Conservation (phyloP, 192 early-diverging fungal genomes). For the Linnemannia zychae region DNA sequence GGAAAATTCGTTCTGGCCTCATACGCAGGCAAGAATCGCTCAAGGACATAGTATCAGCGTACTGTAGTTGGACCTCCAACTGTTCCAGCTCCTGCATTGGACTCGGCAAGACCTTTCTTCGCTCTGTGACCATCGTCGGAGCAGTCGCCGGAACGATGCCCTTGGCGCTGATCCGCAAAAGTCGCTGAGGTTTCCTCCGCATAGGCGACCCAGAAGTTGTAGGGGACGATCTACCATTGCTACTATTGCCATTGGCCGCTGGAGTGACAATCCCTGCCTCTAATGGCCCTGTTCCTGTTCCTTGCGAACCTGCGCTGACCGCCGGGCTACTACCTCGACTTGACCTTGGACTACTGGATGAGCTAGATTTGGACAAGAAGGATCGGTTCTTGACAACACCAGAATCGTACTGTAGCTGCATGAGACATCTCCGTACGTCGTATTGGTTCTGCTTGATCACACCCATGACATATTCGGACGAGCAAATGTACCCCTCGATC, state of each 20-base stretch:
- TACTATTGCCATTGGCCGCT: background rate
- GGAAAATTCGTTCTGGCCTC: slow-evolving; percentile 21
- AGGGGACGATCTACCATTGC: background rate
- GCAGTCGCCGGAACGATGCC: slow-evolving; percentile 40
- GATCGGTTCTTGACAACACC: slow-evolving; percentile 26
- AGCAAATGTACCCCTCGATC: slow-evolving; percentile 49
- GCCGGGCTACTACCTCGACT: background rate
- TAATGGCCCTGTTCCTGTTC: background rate
- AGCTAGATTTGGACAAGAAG: background rate
- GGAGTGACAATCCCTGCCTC: background rate
- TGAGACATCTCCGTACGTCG: slow-evolving; percentile 40
- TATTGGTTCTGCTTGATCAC: slow-evolving; percentile 31
- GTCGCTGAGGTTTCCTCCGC: slow-evolving; percentile 33
- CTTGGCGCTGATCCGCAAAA: slow-evolving; percentile 43
- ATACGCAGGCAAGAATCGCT: slow-evolving; percentile 41
- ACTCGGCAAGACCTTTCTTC: background rate
- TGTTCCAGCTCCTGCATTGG: slow-evolving; percentile 27
- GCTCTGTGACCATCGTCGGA: slow-evolving; percentile 1
- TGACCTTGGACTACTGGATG: background rate
- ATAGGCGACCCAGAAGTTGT: slow-evolving; percentile 10
- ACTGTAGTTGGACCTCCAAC: slow-evolving; percentile 33
- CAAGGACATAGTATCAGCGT: slow-evolving; percentile 47
- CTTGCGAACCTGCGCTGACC: too few relatives aligned
- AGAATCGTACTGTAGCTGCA: slow-evolving; percentile 51
- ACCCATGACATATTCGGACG: slow-evolving; percentile 32